These are phyloP conservation scores for Gleditsia sinensis DNA, from an alignment of 306 rosid species.

Conservation along the genomic window DNA sequence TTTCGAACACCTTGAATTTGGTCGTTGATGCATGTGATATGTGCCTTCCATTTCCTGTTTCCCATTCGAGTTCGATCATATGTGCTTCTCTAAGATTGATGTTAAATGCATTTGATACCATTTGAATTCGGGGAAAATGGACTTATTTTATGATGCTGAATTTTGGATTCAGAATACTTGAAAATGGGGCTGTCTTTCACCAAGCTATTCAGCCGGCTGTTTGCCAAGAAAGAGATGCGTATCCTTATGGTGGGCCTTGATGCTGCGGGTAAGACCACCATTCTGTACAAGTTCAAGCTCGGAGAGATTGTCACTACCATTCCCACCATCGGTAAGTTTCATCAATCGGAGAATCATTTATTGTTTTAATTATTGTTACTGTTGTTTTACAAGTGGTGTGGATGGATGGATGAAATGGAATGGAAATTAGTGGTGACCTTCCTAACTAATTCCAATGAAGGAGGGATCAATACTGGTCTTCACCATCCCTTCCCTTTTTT, in stretches of 20 bases:
- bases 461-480: too few relatives aligned
- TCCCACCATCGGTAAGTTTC: conserved; percentile 81
- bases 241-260: conserved; percentile 97
- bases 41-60: background rate
- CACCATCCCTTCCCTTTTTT: too few relatives aligned
- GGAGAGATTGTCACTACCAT: conserved; percentile 97
- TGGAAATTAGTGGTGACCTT: too few relatives aligned
- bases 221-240: conserved; percentile 97
- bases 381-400: too few relatives aligned
- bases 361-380: background rate
- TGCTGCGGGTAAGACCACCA: conserved; percentile 98
- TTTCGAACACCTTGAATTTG: background rate
- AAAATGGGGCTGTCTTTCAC: conserved; percentile 96
- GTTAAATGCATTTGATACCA: conserved; percentile 1
- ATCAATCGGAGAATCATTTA: background rate
- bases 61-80: background rate
- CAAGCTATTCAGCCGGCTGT: conserved; percentile 87
- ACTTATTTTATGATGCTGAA: conserved; percentile 5
- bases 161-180: conserved; percentile 41
- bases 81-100: background rate
- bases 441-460: too few relatives aligned
- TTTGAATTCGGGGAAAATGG: conserved; percentile 11
- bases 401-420: too few relatives aligned
- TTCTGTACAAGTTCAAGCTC: conserved; percentile 91
- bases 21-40: conserved; percentile 14